These are phyloP conservation scores for Parietaria judaica DNA, from an alignment of 306 rosid genomes.

Conservation along the genomic window DNA sequence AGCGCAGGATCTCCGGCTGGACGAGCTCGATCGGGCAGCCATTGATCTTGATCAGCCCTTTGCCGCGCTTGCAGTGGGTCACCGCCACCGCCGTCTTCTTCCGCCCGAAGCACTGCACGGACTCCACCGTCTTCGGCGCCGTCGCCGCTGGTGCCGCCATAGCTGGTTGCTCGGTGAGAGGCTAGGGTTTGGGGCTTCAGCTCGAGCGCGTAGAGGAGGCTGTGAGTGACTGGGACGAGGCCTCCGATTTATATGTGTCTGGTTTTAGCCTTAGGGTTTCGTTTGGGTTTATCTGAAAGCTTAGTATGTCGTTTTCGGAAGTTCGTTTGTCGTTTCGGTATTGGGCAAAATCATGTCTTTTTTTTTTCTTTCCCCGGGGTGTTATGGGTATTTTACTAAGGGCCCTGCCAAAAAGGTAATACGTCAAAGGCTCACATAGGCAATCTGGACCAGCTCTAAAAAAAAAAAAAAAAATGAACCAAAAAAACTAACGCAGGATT, in stretches of 20 bases:
- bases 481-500: too few species aligned
- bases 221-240: neutral
- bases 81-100: conserved; percentile 91
- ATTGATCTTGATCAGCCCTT: conserved; percentile 73
- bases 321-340: too few species aligned
- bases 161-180: neutral
- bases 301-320: too few species aligned
- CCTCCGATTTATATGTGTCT: neutral
- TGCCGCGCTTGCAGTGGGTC: conserved; percentile 79
- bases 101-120: conserved; percentile 83
- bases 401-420: too few species aligned
- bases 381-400: too few species aligned
- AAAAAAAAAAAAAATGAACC: too few species aligned
- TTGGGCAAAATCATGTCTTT: too few species aligned
- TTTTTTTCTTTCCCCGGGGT: too few species aligned
- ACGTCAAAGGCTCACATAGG: too few species aligned
- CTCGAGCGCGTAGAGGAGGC: neutral
- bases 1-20: conserved; percentile 70
- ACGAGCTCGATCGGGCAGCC: conserved; percentile 78
- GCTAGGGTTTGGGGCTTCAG: conserved; percentile 14
- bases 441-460: too few species aligned
- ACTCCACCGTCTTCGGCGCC: conserved; percentile 16
- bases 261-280: too few species aligned
- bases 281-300: too few species aligned
- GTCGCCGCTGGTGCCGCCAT: conserved; percentile 18